A percentile compares a stretch with the other conserved stretches of the same genome.
These are phyloP conservation scores for Lupinus albus DNA, from an alignment of 306 rosid genomes.

Conservation along the genomic window DNA sequence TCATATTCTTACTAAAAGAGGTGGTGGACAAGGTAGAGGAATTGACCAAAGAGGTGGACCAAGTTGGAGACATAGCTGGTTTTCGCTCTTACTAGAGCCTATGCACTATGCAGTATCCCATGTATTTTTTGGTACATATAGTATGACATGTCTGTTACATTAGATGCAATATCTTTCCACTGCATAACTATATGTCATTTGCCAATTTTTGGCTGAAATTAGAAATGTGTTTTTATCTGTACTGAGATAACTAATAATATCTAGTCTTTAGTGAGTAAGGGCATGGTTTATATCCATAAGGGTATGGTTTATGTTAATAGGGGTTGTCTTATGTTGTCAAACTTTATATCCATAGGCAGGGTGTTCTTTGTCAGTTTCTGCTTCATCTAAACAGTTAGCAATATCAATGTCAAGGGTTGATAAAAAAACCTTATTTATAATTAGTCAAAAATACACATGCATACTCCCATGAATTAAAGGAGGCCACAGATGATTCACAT, in stretches of 20 bases:
- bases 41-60: constrained; percentile 62
- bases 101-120: background rate
- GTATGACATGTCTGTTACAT: background rate
- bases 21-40: constrained; percentile 64
- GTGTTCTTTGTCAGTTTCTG: background rate
- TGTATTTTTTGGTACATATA: background rate
- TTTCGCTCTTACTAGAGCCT: constrained; percentile 34
- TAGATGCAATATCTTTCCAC: no score
- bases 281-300: no score
- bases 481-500: background rate
- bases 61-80: constrained; percentile 58
- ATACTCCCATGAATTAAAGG: background rate
- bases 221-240: background rate
- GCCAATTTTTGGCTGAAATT: no score
- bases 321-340: no score
- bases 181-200: no score
- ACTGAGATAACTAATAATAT: background rate
- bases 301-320: no score
- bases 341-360: background rate
- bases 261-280: no score
- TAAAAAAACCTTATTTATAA: background rate
- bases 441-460: constrained; percentile 8
- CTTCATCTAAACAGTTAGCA: background rate
- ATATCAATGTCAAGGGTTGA: background rate
- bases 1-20: constrained; percentile 55